These are phyloP conservation scores for Tolypocladium guangdongense DNA, from an alignment of 2,329 filamentous ascomycete genomes.

Conservation along the genomic window DNA sequence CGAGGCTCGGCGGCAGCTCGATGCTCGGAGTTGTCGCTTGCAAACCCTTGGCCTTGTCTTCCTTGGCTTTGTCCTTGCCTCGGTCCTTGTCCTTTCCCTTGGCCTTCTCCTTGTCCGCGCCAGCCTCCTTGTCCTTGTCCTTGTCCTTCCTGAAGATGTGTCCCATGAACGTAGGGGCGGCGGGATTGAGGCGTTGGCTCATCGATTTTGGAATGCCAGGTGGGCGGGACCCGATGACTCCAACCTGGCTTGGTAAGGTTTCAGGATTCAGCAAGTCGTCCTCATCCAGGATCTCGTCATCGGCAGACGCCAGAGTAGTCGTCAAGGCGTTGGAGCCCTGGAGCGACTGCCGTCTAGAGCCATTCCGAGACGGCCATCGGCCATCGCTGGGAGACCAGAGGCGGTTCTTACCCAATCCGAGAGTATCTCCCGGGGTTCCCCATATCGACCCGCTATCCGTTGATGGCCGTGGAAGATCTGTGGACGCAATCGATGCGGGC, in stretches of 20 bases:
- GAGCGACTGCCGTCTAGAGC: conserved; percentile 70
- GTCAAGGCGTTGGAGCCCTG: conserved; percentile 59
- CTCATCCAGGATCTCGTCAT: conserved; percentile 54
- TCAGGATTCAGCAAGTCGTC: conserved; percentile 41
- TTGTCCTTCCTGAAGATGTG: conserved; percentile 46
- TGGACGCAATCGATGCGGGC: conserved; percentile 57
- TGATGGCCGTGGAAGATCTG: conserved; percentile 64
- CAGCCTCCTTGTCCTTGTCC: conserved; percentile 15
- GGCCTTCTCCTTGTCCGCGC: conserved; percentile 19
- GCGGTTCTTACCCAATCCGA: conserved; percentile 40
- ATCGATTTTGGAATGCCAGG: conserved; percentile 28
- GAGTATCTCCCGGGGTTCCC: conserved; percentile 40
- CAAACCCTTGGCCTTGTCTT: conserved; percentile 26
- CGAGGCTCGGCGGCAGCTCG: conserved; percentile 23
- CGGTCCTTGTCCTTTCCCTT: conserved; percentile 27
- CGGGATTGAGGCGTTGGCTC: conserved; percentile 67
- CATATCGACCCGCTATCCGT: conserved; percentile 70
- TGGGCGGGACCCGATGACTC: conserved; percentile 72
- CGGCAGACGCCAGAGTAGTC: conserved; percentile 50
- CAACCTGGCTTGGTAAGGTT: conserved; percentile 46
- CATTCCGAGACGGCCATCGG: conserved; percentile 48
- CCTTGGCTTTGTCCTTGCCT: conserved; percentile 24
- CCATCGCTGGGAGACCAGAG: conserved; percentile 54
- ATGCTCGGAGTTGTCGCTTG: conserved; percentile 25
- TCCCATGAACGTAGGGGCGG: conserved; percentile 78